Conservation (phyloP, 2,329 filamentous ascomycete species). For the Colletotrichum spinosum region DNA sequence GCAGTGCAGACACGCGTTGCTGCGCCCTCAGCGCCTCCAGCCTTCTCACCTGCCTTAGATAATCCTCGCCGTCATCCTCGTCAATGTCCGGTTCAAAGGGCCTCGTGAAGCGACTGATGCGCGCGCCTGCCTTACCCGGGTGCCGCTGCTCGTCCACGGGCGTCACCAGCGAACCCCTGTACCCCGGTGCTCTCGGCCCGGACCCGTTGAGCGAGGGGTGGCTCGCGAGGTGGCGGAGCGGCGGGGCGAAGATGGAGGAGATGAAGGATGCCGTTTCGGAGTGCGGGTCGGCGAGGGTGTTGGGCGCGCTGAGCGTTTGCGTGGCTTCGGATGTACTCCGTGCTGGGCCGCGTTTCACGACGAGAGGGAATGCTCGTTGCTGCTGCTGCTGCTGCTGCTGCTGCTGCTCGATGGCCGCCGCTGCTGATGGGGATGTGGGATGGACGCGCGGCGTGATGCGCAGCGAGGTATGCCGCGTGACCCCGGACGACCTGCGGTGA, state of each 20-base stretch:
- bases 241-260: conserved; percentile 31
- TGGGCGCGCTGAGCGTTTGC: not conserved
- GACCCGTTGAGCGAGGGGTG: conserved; percentile 17
- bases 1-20: not conserved
- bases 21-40: conserved; percentile 1
- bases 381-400: not conserved
- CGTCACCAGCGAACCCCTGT: not conserved
- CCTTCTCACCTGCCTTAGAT: conserved; percentile 8
- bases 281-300: not conserved
- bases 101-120: conserved; percentile 36
- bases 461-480: not conserved
- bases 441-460: conserved; percentile 1
- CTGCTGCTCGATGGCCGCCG: not conserved
- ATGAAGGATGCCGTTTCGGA: conserved; percentile 30
- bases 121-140: conserved; percentile 23
- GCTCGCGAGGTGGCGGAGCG: conserved; percentile 30
- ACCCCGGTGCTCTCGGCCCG: not conserved
- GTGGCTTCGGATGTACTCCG: conserved; percentile 12
- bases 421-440: not conserved
- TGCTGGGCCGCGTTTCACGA: not conserved
- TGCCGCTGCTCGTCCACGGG: conserved; percentile 31
- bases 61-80: conserved; percentile 21
- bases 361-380: not conserved
- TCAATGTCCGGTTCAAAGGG: conserved; percentile 29
- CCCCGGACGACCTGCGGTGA: not conserved